Conservation (phyloP, 2,329 filamentous ascomycete genomes). For the Corynespora cassiicola region DNA sequence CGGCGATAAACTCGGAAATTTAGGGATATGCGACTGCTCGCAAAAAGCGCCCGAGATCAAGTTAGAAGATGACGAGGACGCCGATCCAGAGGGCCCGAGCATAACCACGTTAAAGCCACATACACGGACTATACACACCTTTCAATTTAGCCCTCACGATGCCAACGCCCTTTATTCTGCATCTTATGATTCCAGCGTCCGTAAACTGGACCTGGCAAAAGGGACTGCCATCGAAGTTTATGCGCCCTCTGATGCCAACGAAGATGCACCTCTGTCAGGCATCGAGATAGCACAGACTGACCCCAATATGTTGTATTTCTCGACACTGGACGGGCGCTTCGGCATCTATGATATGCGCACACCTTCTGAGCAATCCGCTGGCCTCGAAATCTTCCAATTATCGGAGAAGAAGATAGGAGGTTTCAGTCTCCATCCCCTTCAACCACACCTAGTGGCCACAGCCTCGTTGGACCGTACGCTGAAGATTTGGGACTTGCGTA, state of each 20-base stretch:
- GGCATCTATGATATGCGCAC: constrained; percentile 81
- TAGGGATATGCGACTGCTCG: constrained; percentile 90
- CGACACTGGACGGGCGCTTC: constrained; percentile 80
- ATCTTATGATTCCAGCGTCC: constrained; percentile 92
- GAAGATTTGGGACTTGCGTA: constrained; percentile 91
- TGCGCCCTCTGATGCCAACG: constrained; percentile 71
- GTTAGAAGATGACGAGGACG: constrained; percentile 68
- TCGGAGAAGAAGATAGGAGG: constrained; percentile 96
- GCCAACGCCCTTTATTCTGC: constrained; percentile 79
- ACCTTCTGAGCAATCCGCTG: constrained; percentile 55
- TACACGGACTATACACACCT: constrained; percentile 83
- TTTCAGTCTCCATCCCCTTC: constrained; percentile 80
- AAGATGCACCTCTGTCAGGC: constrained; percentile 82
- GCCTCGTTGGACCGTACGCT: constrained; percentile 88
- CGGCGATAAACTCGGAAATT: constrained; percentile 89
- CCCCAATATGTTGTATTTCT: constrained; percentile 81
- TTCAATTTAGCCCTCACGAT: constrained; percentile 78
- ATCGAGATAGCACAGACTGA: constrained; percentile 78
- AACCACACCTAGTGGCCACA: constrained; percentile 84
- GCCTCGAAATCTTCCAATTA: constrained; percentile 71
- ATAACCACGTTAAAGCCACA: constrained; percentile 92
- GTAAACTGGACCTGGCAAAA: constrained; percentile 82
- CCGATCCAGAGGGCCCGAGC: constrained; percentile 71
- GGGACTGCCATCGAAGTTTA: constrained; percentile 82
- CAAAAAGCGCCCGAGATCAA: constrained; percentile 64